Evolutionary conservation across 106 monocot species (phyloP), one percentile per base, ranked within the genome.

Genomic region (Dioscorea alata): DNA sequence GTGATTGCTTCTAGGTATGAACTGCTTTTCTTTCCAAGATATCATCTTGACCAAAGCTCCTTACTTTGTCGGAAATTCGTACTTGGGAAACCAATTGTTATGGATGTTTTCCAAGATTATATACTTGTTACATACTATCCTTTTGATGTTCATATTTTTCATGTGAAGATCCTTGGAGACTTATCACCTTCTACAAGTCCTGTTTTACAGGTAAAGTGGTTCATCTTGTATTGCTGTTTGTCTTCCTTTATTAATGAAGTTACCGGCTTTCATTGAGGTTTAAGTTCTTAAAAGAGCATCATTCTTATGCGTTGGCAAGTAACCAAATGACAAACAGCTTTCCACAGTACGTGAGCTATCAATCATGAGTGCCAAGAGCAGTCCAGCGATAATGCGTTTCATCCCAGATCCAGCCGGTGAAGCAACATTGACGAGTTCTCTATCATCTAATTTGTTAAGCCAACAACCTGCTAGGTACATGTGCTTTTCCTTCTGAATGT

Each of bases 31-130:
- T 99, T 83, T 58, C 99, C 99, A 66, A 87, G 99, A 81, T 99
- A 93, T 84, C 99, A 99, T 84, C 93, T 99, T 73, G 99, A 99
- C 65, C 85, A 83, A 54, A 99, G 99, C 73, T 99, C 99, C 33
- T 70, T 99, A 69, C 85, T 99, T 28, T 85, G 68, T 70, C 99
- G 87, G 61, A 99, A 99, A 70, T 76, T 62, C 62, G 67, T 99
- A 64, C 80, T 76, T 71, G 99, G 93, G 35, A 90, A 83, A 70
- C 99, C 99, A 53, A 76, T 93, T 54, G 93, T 99, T 49, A 99
- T 99, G 99, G 99, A 99, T 71, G 85, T 85, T 21, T 99, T 83
- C 70, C 85, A 93, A 67, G 84, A 99, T 63, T 88, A 99, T 69
- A 75, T 99, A 78, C 90, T 99, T 64, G 87, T 90, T 64, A 90